phyloP scores from a whole-genome alignment of 768 basidiomycete genomes.

The Suillus subaureus region DNA sequence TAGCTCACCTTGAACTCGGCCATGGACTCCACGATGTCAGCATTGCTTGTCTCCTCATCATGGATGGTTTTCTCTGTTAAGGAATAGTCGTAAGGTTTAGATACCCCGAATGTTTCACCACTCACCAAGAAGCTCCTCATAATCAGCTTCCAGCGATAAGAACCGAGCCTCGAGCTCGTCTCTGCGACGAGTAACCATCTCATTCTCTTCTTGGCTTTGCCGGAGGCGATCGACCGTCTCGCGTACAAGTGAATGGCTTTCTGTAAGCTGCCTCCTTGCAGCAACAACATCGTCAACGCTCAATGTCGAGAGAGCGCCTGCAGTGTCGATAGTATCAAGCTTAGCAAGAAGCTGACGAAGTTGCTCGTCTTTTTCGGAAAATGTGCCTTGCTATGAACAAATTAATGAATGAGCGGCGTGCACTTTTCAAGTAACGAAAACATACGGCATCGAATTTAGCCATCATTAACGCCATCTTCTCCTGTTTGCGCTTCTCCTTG shows the following conservation, averaged over 20 bases:
- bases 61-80: conserved; percentile 84
- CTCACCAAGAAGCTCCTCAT: conserved; percentile 94
- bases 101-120: conserved; percentile 14
- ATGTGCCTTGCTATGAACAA: conserved; percentile 73
- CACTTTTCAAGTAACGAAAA: conserved; percentile 15
- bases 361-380: conserved; percentile 95
- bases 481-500: conserved; percentile 98
- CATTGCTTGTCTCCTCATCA: conserved; percentile 85
- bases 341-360: conserved; percentile 83
- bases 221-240: conserved; percentile 90
- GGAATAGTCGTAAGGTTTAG: conserved; percentile 15
- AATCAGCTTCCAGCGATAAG: conserved; percentile 83
- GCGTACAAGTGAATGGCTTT: conserved; percentile 82
- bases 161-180: conserved; percentile 89
- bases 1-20: conserved; percentile 80
- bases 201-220: conserved; percentile 91
- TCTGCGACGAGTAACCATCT: conserved; percentile 75
- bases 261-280: conserved; percentile 86
- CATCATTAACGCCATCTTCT: conserved; percentile 99
- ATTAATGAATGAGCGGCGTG: conserved; percentile 12
- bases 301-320: conserved; percentile 53
- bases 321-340: conserved; percentile 78
- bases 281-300: conserved; percentile 76
- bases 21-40: conserved; percentile 82
- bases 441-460: conserved; percentile 94